A percentile compares a stretch with the other conserved stretches of the same genome.
Evolutionary conservation across 2,329 filamentous ascomycete species (phyloP).

Genomic region (Beauveria scarabaeidicola): DNA sequence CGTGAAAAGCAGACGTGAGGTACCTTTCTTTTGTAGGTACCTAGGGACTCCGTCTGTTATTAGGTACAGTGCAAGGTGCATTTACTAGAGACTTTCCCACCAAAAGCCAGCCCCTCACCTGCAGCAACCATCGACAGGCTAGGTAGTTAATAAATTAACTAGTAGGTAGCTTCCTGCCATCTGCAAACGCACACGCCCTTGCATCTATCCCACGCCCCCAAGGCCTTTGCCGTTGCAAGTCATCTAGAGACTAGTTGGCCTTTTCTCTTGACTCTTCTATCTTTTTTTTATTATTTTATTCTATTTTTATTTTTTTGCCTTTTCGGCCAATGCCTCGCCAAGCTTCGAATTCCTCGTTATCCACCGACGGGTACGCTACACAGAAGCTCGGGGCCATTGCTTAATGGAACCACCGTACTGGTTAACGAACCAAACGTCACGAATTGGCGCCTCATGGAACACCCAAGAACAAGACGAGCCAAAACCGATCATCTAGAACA

Average conservation of each 20-base stretch:
- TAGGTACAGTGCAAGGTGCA: too few relatives aligned
- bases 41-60: too few relatives aligned
- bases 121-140: conserved; percentile 6
- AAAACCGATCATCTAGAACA: background rate
- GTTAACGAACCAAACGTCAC: background rate
- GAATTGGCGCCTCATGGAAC: conserved; percentile 3
- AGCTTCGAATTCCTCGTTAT: background rate
- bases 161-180: background rate
- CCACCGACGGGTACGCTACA: conserved; percentile 5
- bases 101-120: conserved; percentile 2
- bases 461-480: background rate
- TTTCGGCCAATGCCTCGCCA: conserved; percentile 4
- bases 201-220: conserved; percentile 2
- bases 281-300: too few relatives aligned
- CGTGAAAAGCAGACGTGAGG: background rate
- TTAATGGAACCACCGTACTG: background rate
- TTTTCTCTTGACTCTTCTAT: background rate
- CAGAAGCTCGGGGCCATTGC: background rate
- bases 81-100: background rate
- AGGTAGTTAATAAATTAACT: background rate
- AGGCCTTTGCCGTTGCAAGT: background rate
- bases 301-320: conserved; percentile 5
- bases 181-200: conserved; percentile 2
- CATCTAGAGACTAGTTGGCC: background rate
- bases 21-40: too few relatives aligned